phyloP scores from a whole-genome alignment of 352 stramenopile species.

The Phytopythium litorale region DNA sequence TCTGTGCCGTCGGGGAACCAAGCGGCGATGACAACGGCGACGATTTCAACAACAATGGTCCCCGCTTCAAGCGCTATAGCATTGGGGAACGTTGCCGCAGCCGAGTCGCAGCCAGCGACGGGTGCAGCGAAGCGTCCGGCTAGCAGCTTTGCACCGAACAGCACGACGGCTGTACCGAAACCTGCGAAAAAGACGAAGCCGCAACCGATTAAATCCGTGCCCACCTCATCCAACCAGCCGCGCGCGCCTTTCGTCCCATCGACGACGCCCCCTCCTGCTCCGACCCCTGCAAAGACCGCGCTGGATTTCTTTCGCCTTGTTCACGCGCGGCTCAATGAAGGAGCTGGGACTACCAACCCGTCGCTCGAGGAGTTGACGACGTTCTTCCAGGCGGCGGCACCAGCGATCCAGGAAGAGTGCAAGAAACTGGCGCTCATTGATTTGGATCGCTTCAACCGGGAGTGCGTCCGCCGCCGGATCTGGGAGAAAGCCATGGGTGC shows the following conservation, averaged over 20 bases:
- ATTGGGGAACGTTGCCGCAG: neutral
- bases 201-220: slow-evolving; percentile 9
- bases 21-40: neutral
- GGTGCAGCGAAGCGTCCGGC: neutral
- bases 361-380: slow-evolving; percentile 22
- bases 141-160: neutral
- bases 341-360: slow-evolving; percentile 3
- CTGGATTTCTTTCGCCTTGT: slow-evolving; percentile 43
- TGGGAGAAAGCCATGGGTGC: slow-evolving; percentile 50
- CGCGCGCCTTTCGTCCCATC: slow-evolving; percentile 32
- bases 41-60: neutral
- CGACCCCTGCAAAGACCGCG: slow-evolving; percentile 21
- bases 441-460: slow-evolving; percentile 54
- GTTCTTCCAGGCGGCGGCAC: slow-evolving; percentile 23
- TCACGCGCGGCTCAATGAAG: slow-evolving; percentile 9
- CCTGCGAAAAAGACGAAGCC: slow-evolving; percentile 8
- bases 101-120: neutral
- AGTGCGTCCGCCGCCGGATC: slow-evolving; percentile 50
- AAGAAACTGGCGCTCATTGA: slow-evolving; percentile 44
- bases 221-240: slow-evolving; percentile 4
- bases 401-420: slow-evolving; percentile 29
- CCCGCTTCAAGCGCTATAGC: neutral
- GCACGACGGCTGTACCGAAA: neutral
- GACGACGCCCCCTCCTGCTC: slow-evolving; percentile 31
- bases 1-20: neutral